These are phyloP conservation scores for Hemerocallis citrina DNA, from an alignment of 106 monocot genomes.

Conservation along the genomic window DNA sequence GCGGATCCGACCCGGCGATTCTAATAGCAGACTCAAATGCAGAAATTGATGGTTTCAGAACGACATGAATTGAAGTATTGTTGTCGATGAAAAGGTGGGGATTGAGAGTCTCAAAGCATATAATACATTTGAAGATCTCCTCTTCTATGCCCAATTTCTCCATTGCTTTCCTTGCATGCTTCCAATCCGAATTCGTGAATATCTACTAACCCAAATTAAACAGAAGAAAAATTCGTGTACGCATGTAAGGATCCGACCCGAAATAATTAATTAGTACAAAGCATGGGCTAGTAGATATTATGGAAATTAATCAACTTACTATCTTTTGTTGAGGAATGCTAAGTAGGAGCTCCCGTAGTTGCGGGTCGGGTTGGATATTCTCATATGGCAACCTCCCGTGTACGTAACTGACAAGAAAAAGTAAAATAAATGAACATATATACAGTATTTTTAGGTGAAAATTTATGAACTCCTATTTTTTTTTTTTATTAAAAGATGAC, in stretches of 20 bases:
- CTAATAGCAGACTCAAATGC: conserved; percentile 48
- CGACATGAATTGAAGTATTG: conserved; percentile 11
- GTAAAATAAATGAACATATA: conserved; percentile 6
- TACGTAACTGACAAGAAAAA: conserved; percentile 45
- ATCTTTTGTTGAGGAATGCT: conserved; percentile 66
- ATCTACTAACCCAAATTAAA: conserved; percentile 24
- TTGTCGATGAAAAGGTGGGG: conserved; percentile 33
- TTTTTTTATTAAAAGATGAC: neutral
- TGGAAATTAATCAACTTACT: conserved; percentile 21
- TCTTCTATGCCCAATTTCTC: conserved; percentile 55
- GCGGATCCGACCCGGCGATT: conserved; percentile 36
- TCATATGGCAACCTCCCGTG: conserved; percentile 88
- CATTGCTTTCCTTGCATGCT: conserved; percentile 47
- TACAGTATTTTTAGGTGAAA: neutral
- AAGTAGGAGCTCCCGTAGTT: conserved; percentile 41
- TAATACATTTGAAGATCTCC: conserved; percentile 36
- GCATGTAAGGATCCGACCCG: neutral
- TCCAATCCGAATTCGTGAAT: conserved; percentile 82
- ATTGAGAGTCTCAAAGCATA: conserved; percentile 94
- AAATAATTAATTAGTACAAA: too few relatives aligned
- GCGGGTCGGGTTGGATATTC: conserved; percentile 46
- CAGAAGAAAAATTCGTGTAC: neutral
- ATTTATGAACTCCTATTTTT: neutral
- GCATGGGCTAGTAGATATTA: neutral
- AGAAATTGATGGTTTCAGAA: conserved; percentile 49